Percentiles rank a stretch among this genome's conserved stretches.
Conservation (phyloP, 2,329 filamentous ascomycete genomes). For the Pseudogymnoascus sp. region DNA sequence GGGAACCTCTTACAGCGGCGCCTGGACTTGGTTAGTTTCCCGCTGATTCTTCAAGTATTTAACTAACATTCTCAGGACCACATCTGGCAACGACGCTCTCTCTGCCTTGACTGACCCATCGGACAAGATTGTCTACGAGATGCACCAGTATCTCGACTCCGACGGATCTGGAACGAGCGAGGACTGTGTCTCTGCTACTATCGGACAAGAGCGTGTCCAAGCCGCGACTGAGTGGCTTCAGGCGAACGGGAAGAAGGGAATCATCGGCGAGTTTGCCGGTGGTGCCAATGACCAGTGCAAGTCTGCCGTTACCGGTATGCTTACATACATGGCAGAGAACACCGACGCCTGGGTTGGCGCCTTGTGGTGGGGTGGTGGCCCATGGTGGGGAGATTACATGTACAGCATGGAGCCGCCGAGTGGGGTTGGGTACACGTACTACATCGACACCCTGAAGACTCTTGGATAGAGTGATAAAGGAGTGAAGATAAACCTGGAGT, state of each 20-base stretch:
- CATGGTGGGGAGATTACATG: slow-evolving; percentile 42
- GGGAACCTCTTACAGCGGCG: slow-evolving; percentile 38
- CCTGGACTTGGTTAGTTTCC: slow-evolving; percentile 37
- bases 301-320: slow-evolving; percentile 38
- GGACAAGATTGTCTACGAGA: slow-evolving; percentile 48
- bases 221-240: slow-evolving; percentile 45
- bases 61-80: slow-evolving; percentile 10
- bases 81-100: slow-evolving; percentile 38
- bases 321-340: slow-evolving; percentile 40
- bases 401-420: slow-evolving; percentile 42
- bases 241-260: slow-evolving; percentile 41
- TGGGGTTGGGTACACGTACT: slow-evolving; percentile 34
- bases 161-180: slow-evolving; percentile 43
- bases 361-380: slow-evolving; percentile 43
- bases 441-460: slow-evolving; percentile 8
- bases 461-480: neutral
- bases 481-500: neutral
- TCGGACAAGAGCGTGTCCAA: slow-evolving; percentile 41
- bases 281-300: slow-evolving; percentile 41
- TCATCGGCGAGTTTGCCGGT: slow-evolving; percentile 46
- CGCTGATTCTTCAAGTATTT: neutral
- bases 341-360: slow-evolving; percentile 42
- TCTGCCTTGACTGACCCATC: slow-evolving; percentile 40
- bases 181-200: slow-evolving; percentile 41
- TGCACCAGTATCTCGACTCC: slow-evolving; percentile 52